Evolutionary conservation across 1,284 basidiomycete genomes (phyloP), one percentile per base, ranked within the genome.

Genomic region (Tilletiopsis washingtonensis): DNA sequence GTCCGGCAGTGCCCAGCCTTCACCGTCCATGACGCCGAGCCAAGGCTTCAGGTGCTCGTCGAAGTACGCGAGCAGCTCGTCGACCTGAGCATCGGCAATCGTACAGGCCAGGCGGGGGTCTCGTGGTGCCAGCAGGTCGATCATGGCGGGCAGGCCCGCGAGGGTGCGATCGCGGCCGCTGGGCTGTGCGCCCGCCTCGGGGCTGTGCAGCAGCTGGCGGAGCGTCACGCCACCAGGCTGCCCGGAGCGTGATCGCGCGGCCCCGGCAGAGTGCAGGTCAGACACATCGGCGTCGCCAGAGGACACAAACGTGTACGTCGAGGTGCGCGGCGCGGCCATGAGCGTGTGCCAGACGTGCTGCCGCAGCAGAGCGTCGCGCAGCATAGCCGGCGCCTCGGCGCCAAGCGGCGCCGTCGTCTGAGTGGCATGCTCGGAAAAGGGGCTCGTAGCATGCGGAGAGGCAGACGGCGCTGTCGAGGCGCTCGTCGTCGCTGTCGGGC

Each of bases 221-320:
- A 27, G 25, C 17, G 42, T 44, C 3, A 25, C 21, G 4, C 14
- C 15, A 41, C 25, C 26, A 3, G 42, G 42, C 26, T 15, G 15
- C 42, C 20, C 32, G 24, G 42, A 19, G 24, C 21, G 15, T 44
- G 42, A 26, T n/a, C 32, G 26, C 34, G 21, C 5, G 21, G 11
- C 29, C 3, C 40, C 40, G 3, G n/a, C 40, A 42, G 27, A n/a
- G 12, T n/a, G n/a, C n/a, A n/a, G n/a, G n/a, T n/a, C n/a, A n/a
- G n/a, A n/a, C n/a, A n/a, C n/a, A n/a, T 12, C 21, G 11, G 24
- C 43, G 4, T 32, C 24, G 4, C 43, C 43, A 12, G 43, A 44
- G 5, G 43, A 27, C 17, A 45, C 44, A 37, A 45, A 45, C 5
- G 26, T 45, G 27, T 45, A 45, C 9, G 44, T 45, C 17, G 44